Evolutionary conservation across 2,329 filamentous ascomycete species (phyloP), one percentile per base, ranked within the genome.

Genomic region (Daldinia sp.): DNA sequence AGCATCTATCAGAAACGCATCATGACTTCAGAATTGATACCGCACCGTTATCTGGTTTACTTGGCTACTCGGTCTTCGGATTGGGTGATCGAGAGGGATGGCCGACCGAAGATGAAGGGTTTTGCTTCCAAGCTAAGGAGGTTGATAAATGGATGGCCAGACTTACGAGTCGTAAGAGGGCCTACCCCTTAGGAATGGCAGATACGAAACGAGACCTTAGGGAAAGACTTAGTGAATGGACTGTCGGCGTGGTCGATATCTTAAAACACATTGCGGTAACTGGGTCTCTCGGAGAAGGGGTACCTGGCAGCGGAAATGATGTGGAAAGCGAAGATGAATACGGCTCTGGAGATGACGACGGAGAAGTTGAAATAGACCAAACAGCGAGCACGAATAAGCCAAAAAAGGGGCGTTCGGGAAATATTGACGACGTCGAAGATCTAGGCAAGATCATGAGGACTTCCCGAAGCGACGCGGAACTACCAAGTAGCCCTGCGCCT

Each of bases 111-210:
- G 88, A 91, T 66, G 92, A 96, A 74, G 95, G 95, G 0, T 99
- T 94, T 81, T 98, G 95, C 78, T 94, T 93, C 69, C 95, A 98
- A 78, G 95, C 95, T 1, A 92, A 91, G 76, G 91, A 97, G 73
- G 85, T 97, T 2, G 95, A 99, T 78, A 94, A 90, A 78, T 98
- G 96, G 95, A 93, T 99, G 92, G 94, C 95, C n/a, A 97, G 94
- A 78, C 82, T 99, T 75, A 97, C 94, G 0, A 91, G 88, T 1
- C 88, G 91, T 69, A 97, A 95, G 81, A 87, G 94, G 77, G 94
- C 93, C 0, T 98, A 92, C 75, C 95, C 95, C 0, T 83, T 98
- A 6, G 96, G 96, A 4, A 90, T 95, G 85, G 93, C 92, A 2
- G 94, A 98, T 79, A 88, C 92, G 64, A 97, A 94, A 80, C 85